Conservation (phyloP, 2,329 filamentous ascomycete species). For the Fusarium sublunatum region DNA sequence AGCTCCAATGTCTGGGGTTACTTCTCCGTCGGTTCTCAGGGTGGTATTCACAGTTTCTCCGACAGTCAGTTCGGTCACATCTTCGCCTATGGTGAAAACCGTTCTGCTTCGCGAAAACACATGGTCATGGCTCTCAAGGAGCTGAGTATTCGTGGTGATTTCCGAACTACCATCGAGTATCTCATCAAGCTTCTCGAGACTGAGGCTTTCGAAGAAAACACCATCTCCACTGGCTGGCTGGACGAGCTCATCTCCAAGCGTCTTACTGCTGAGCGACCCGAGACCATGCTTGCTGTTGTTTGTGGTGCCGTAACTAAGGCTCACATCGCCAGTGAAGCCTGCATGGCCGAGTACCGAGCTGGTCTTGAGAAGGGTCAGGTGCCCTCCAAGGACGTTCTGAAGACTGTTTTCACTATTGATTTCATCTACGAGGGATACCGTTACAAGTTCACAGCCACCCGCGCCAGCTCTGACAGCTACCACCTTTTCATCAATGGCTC, state of each 20-base stretch:
- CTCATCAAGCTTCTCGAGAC: slow-evolving; percentile 99
- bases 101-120: slow-evolving; percentile 95
- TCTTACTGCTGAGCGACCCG: slow-evolving; percentile 93
- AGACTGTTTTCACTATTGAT: slow-evolving; percentile 96
- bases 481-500: slow-evolving; percentile 99
- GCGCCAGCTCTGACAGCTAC: slow-evolving; percentile 92
- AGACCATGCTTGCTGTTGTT: slow-evolving; percentile 92
- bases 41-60: slow-evolving; percentile 98
- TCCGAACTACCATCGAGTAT: slow-evolving; percentile 98
- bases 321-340: slow-evolving; percentile 91
- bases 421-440: slow-evolving; percentile 98
- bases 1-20: slow-evolving; percentile 99
- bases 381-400: slow-evolving; percentile 93
- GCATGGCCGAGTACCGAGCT: slow-evolving; percentile 85
- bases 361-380: slow-evolving; percentile 98
- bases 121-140: slow-evolving; percentile 99
- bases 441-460: slow-evolving; percentile 98
- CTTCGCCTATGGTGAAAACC: slow-evolving; percentile 98
- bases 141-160: slow-evolving; percentile 98
- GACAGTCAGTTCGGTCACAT: slow-evolving; percentile 99
- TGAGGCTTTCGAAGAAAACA: slow-evolving; percentile 98
- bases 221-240: slow-evolving; percentile 98
- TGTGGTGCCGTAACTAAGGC: slow-evolving; percentile 96
- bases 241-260: slow-evolving; percentile 99
- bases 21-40: slow-evolving; percentile 96